Percentiles rank a stretch among this genome's conserved stretches.
Conservation (phyloP, 1,139 yeast genomes). For the Nakaseomyces bracarensis region DNA sequence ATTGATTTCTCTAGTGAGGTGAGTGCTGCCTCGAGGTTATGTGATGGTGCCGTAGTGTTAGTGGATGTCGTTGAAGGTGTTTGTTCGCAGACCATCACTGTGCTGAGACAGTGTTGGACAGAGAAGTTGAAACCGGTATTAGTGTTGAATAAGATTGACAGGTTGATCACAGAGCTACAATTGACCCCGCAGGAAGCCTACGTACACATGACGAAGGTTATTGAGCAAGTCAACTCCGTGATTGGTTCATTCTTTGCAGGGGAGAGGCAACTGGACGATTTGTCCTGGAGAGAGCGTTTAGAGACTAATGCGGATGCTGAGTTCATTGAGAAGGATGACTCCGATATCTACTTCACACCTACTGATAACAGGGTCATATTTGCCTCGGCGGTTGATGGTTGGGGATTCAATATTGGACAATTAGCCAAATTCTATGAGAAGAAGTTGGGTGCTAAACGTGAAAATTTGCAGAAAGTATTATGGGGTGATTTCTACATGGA, state of each 20-base stretch:
- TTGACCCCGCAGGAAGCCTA: conserved; percentile 82
- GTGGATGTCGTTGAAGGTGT: conserved; percentile 98
- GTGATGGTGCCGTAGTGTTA: conserved; percentile 93
- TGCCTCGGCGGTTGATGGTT: conserved; percentile 92
- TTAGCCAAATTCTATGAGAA: conserved; percentile 81
- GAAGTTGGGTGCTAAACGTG: conserved; percentile 76
- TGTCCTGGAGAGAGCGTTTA: conserved; percentile 64
- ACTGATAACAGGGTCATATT: conserved; percentile 86
- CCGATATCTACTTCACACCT: conserved; percentile 82
- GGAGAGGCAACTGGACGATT: conserved; percentile 85
- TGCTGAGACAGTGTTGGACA: conserved; percentile 90
- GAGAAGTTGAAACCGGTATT: conserved; percentile 83
- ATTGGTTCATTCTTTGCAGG: conserved; percentile 91
- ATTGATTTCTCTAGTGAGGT: conserved; percentile 96
- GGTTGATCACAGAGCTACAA: conserved; percentile 74
- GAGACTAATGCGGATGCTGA: conserved; percentile 46
- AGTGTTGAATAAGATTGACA: conserved; percentile 88
- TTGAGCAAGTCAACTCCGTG: conserved; percentile 93
- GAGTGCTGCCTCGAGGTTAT: conserved; percentile 85
- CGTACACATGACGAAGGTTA: conserved; percentile 61
- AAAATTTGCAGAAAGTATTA: conserved; percentile 71
- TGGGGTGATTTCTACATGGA: conserved; percentile 96
- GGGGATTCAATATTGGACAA: conserved; percentile 92
- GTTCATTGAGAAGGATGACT: conserved; percentile 69
- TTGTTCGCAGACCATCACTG: conserved; percentile 93